Evolutionary conservation across 805 yeast species (phyloP).

Genomic region (Candida khao-thaluensis): DNA sequence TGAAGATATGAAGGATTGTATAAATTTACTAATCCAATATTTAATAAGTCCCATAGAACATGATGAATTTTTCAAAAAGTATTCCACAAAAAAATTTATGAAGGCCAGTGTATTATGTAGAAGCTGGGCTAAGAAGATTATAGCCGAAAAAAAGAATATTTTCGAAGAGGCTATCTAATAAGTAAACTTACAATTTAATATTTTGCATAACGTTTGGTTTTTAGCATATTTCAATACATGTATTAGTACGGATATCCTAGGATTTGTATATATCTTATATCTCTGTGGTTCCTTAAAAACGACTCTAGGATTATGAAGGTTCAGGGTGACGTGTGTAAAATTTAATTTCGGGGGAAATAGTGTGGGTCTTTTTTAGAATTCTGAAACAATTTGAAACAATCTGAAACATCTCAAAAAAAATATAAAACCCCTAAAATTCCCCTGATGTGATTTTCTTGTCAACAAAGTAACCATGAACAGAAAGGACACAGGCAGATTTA

Average conservation of each 20-base stretch:
- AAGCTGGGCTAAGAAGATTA: constrained; percentile 74
- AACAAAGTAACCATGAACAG: too few relatives aligned
- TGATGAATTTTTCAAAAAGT: constrained; percentile 91
- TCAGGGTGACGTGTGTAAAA: too few relatives aligned
- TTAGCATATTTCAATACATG: constrained; percentile 11
- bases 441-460: too few relatives aligned
- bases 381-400: background rate
- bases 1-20: constrained; percentile 67
- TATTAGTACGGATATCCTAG: constrained; percentile 6
- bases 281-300: too few relatives aligned
- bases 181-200: background rate
- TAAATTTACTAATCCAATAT: constrained; percentile 74
- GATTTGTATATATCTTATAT: too few relatives aligned
- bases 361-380: background rate
- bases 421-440: too few relatives aligned
- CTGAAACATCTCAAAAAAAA: too few relatives aligned
- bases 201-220: constrained; percentile 10
- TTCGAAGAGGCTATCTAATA: constrained; percentile 23
- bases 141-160: constrained; percentile 44
- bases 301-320: too few relatives aligned
- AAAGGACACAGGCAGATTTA: constrained; percentile 1
- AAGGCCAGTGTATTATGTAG: constrained; percentile 78
- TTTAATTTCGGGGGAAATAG: too few relatives aligned
- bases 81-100: constrained; percentile 85
- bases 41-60: constrained; percentile 78